Base-by-base conservation (phyloP, 768 basidiomycete genomes). In the Amanita muscaria region DNA sequence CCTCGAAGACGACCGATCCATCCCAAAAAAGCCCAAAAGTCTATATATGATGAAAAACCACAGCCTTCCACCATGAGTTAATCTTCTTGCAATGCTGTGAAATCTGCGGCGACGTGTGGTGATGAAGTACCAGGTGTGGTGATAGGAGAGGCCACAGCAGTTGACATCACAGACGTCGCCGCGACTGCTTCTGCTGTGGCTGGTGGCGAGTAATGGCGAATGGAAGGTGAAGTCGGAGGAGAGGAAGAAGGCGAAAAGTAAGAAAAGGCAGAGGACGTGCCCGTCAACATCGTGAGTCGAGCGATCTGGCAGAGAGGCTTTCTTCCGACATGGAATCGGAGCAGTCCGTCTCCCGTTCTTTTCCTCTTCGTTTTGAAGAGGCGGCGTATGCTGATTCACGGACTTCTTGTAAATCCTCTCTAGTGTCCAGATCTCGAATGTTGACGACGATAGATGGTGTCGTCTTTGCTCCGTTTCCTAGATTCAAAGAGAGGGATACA, bases 401-500 rank as follows among this genome's bases (percentile, higher is more conserved):
- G 27, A 46, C 21, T 22, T 46, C 25, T 9, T 32, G 44, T 35
- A 46, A 31, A 19, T 39, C 30, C 19, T 46, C 44, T 21, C 15
- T 5, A 15, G 44, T 46, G 30, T 46, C 44, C 3, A 46, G 36
- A 15, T 46, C 44, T 12, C 44, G 36, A 35, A 46, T 46, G 18
- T 46, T 46, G 27, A 46, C 21, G 15, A 46, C 44, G 16, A 46
- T 34, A 14, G 35, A 46, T 6, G 36, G 22, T 1, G 25, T 39
- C 8, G 24, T n/a, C 11, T 11, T 21, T 11, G 12, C 25, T 16
- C 7, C 14, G 8, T 14, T 31, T 5, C 10, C 8, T 5, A 36
- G 27, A 18, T 44, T 44, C 24, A 46, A 29, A 21, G 44, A 30
- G 2, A 46, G 36, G 18, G 35, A 30, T 11, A 46, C 36, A 32